These are phyloP conservation scores for Piper betle DNA, from an alignment of 164 flowering plant species.

Conservation along the genomic window DNA sequence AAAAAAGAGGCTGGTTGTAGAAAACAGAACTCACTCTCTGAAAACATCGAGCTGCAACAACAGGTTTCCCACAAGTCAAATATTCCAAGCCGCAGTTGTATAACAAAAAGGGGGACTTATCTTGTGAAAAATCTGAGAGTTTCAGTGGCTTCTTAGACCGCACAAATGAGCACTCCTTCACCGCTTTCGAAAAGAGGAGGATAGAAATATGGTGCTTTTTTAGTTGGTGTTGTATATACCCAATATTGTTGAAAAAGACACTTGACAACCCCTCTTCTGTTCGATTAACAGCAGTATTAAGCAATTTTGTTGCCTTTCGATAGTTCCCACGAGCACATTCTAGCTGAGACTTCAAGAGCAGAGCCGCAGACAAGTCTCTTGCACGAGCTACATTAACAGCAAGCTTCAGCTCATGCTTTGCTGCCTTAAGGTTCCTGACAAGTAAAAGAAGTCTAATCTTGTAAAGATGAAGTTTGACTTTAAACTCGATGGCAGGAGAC, in stretches of 20 bases:
- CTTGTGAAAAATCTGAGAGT: conserved; percentile 58
- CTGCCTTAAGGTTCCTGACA: conserved; percentile 68
- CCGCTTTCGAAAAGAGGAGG: conserved; percentile 65
- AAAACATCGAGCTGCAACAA: conserved; percentile 76
- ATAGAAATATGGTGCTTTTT: conserved; percentile 59
- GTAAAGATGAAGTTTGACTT: conserved; percentile 75
- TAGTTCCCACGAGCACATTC: conserved; percentile 88
- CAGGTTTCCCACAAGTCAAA: conserved; percentile 76
- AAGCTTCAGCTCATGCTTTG: conserved; percentile 85
- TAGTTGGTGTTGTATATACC: conserved; percentile 67
- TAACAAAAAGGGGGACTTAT: conserved; percentile 51
- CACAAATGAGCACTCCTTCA: conserved; percentile 39
- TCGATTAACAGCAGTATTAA: conserved; percentile 54
- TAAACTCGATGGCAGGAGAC: conserved; percentile 45
- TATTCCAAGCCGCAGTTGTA: conserved; percentile 83
- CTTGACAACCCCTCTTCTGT: conserved; percentile 49
- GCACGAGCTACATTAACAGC: conserved; percentile 83
- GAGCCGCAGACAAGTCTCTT: conserved; percentile 72
- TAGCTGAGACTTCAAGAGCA: conserved; percentile 80
- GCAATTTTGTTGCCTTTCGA: conserved; percentile 77
- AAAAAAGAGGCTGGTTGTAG: conserved; percentile 58
- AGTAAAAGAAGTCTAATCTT: conserved; percentile 72
- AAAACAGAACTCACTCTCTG: conserved; percentile 57
- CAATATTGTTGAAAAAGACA: conserved; percentile 70
- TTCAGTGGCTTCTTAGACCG: conserved; percentile 59